These are phyloP conservation scores for Cronartium quercuum DNA, from an alignment of 1,284 basidiomycete species.

Conservation along the genomic window DNA sequence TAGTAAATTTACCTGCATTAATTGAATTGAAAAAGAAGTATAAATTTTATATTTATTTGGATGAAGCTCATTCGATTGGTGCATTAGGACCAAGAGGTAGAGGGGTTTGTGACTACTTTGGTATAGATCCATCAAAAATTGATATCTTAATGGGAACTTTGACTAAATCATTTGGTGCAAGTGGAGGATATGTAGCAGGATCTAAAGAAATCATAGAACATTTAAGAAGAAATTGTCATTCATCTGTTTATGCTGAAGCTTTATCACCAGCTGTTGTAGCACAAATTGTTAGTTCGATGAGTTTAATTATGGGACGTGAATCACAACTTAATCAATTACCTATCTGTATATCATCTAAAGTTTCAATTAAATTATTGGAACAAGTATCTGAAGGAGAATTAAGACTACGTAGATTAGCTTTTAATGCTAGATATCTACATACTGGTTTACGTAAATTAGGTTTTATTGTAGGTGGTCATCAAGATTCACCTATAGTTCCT, in stretches of 20 bases:
- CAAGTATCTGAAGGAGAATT: conserved; percentile 45
- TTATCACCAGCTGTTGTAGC: conserved; percentile 85
- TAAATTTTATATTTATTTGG: conserved; percentile 91
- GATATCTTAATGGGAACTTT: conserved; percentile 99
- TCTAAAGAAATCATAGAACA: conserved; percentile 71
- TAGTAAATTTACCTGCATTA: conserved; percentile 48
- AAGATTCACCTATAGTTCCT: conserved; percentile 47
- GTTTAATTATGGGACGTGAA: conserved; percentile 79
- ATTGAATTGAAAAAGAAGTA: conserved; percentile 49
- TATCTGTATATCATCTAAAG: conserved; percentile 45
- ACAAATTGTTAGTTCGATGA: conserved; percentile 87
- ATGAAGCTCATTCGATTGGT: conserved; percentile 96
- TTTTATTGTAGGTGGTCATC: conserved; percentile 49
- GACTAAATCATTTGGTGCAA: conserved; percentile 89
- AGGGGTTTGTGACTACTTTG: conserved; percentile 93
- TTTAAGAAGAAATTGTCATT: conserved; percentile 74
- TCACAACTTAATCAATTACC: not conserved
- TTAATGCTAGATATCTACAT: conserved; percentile 50
- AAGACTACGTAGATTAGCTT: conserved; percentile 48
- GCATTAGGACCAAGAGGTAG: conserved; percentile 89
- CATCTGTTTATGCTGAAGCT: conserved; percentile 80
- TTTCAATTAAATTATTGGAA: conserved; percentile 46
- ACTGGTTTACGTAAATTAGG: conserved; percentile 49
- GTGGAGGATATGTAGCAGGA: conserved; percentile 91
- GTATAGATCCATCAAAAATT: conserved; percentile 69